Percentiles rank a stretch among this genome's conserved stretches.
These are phyloP conservation scores for Coelastrella sp. DNA, from an alignment of 139 green algal species.

Conservation along the genomic window DNA sequence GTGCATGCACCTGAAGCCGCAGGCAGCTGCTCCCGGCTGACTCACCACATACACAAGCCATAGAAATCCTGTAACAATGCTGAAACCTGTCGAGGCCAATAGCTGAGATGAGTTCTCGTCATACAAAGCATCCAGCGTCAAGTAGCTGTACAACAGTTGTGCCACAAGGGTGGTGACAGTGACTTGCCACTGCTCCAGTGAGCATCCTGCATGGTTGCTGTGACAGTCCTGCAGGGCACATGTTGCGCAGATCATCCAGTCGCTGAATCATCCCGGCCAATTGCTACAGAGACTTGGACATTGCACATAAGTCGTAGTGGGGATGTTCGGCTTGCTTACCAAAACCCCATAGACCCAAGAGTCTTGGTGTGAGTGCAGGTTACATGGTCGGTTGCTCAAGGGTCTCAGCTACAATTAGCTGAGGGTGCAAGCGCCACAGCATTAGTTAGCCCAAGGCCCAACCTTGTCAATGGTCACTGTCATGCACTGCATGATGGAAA, in stretches of 20 bases:
- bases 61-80: background rate
- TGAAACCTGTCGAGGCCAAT: background rate
- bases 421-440: no score
- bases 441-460: no score
- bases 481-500: no score
- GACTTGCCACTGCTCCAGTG: slow-evolving; percentile 9
- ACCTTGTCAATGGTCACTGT: no score
- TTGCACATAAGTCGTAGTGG: no score
- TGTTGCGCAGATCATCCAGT: background rate
- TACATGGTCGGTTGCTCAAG: no score
- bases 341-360: no score
- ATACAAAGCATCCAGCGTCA: slow-evolving; percentile 1
- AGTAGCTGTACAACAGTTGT: slow-evolving; percentile 11
- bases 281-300: no score
- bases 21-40: background rate
- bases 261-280: no score
- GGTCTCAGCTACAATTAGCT: no score
- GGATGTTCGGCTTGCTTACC: no score
- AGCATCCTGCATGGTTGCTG: background rate
- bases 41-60: slow-evolving; percentile 33
- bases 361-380: no score
- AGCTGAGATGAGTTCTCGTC: slow-evolving; percentile 33
- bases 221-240: background rate
- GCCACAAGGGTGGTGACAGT: background rate
- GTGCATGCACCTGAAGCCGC: background rate